A percentile compares a stretch with the other conserved stretches of the same genome.
Evolutionary conservation across 2,329 filamentous ascomycete species (phyloP).

Genomic region (Fusarium sulawesiense): DNA sequence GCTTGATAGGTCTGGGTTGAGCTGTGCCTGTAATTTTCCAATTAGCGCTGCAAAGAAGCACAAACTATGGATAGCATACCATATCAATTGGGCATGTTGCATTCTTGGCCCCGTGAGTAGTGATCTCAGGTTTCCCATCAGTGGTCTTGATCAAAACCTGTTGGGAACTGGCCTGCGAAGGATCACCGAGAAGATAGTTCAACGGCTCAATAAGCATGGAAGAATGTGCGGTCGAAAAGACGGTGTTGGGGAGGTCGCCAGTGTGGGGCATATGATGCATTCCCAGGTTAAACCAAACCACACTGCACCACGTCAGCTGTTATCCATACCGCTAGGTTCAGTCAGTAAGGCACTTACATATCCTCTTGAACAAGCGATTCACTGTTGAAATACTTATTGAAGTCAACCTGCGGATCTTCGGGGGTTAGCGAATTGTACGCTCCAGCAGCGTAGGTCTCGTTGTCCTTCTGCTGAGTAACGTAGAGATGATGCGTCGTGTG

Average conservation of each 20-base stretch:
- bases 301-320: background rate
- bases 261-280: constrained; percentile 20
- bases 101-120: background rate
- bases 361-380: background rate
- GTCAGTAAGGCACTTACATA: background rate
- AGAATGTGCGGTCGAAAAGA: background rate
- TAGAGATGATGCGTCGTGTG: constrained; percentile 12
- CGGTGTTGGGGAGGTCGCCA: constrained; percentile 6
- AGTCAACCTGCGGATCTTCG: constrained; percentile 3
- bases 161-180: background rate
- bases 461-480: background rate
- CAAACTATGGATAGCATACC: background rate
- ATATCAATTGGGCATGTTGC: background rate
- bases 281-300: constrained; percentile 1
- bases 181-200: constrained; percentile 1
- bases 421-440: background rate
- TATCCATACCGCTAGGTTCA: background rate
- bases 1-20: background rate
- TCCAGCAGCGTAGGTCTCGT: background rate
- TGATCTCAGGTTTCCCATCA: background rate
- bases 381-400: constrained; percentile 8
- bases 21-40: background rate
- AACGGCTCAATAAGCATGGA: background rate
- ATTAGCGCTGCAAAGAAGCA: background rate
- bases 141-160: constrained; percentile 1